Base-by-base conservation (phyloP, 495 filamentous ascomycete genomes). In the Penicillium atrosanguineum region DNA sequence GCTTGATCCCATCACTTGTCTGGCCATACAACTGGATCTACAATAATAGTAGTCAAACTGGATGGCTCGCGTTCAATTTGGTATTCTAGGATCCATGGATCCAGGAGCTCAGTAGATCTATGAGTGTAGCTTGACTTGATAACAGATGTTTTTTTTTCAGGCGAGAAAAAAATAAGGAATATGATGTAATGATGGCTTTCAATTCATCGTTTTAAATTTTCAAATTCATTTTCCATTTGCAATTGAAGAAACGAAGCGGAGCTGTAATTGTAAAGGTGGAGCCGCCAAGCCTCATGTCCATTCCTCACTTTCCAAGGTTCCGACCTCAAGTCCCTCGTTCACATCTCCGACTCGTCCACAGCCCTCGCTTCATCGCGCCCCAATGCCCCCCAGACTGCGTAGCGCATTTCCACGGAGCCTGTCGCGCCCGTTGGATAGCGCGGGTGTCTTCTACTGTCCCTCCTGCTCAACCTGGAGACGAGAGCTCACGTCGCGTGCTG, bases 341-440 rank as follows among this genome's bases (percentile, higher is more conserved):
- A 39, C 25, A n/a, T 46, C 50, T 16, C 42, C 43, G 53, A 55
- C 44, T 40, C 50, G 47, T 46, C 50, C 44, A 42, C 57, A 23
- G 36, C 53, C 43, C 47, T 39, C 36, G 38, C 26, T 29, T 48
- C 31, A 20, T 38, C 53, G 53, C 45, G 21, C 49, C 42, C 47
- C 60, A 70, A 76, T 76, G 73, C 71, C 73, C 50, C 62, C 67
- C 34, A 73, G 68, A 69, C 45, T 75, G 44, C 70, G 73, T 60
- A 67, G 64, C 52, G 59, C 69, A 62, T 64, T 76, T 51, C 43
- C 62, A 25, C 63, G 60, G 63, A 70, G 70, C 68, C 60, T 76
- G 29, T 60, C 60, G 62, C 69, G 57, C 44, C 53, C 60, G 11
- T 44, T 58, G 44, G 64, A 63, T 19, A 56, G 43, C 14, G 52